Conservation (phyloP, 495 filamentous ascomycete species). For the Xylaria nigripes region DNA sequence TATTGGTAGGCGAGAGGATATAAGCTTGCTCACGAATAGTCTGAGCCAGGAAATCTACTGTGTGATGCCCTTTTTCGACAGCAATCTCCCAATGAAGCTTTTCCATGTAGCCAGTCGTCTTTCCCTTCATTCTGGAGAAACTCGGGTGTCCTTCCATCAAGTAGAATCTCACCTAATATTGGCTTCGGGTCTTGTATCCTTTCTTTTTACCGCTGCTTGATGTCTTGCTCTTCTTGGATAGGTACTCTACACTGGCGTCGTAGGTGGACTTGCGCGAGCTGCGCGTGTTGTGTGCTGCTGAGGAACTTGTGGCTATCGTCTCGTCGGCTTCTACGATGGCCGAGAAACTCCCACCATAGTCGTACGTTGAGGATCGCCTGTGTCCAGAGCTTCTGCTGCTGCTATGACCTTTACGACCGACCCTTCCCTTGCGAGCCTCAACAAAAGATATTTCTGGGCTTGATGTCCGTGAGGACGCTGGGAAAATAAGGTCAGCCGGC, state of each 20-base stretch:
- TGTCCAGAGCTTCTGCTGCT: conserved; percentile 12
- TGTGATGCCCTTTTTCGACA: neutral
- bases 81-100: no score
- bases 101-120: neutral
- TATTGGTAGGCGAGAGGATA: neutral
- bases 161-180: conserved; percentile 13
- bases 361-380: conserved; percentile 19
- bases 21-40: neutral
- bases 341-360: conserved; percentile 17
- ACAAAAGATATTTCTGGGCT: conserved; percentile 24
- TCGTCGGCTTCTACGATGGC: conserved; percentile 20
- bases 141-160: neutral
- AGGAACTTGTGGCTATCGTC: conserved; percentile 6
- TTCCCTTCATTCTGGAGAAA: neutral
- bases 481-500: neutral
- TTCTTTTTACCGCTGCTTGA: conserved; percentile 25
- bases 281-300: conserved; percentile 12
- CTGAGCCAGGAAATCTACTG: neutral
- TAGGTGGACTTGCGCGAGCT: conserved; percentile 17
- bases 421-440: conserved; percentile 23
- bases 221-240: conserved; percentile 21
- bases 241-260: conserved; percentile 19
- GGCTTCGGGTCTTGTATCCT: conserved; percentile 20
- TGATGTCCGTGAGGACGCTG: conserved; percentile 14
- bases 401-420: conserved; percentile 19